phyloP scores from a whole-genome alignment of 2,329 filamentous ascomycete species.

The Pseudogymnoascus sp. region DNA sequence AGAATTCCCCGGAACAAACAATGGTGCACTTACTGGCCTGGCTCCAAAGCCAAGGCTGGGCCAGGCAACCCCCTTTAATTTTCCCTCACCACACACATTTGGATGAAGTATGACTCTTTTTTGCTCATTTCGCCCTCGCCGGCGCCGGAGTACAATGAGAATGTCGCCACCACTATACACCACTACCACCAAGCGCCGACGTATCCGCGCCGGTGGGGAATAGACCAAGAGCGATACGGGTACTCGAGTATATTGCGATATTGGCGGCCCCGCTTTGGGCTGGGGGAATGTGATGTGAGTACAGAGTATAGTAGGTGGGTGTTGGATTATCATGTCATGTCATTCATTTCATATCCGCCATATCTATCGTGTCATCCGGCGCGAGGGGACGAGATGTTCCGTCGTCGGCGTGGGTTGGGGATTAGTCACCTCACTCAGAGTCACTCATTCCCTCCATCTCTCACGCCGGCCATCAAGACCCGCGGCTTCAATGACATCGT shows the following conservation, averaged over 20 bases:
- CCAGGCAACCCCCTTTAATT: background rate
- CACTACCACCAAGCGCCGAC: background rate
- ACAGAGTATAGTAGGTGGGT: background rate
- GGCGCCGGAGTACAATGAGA: background rate
- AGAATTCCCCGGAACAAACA: background rate
- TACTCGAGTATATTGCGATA: too few relatives aligned
- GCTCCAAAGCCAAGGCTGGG: too few relatives aligned
- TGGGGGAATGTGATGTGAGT: background rate
- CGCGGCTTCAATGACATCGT: background rate
- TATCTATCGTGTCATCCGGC: background rate
- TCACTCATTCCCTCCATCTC: background rate
- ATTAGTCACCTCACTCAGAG: background rate
- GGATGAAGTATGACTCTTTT: background rate
- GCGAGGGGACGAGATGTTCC: background rate
- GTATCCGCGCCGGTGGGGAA: background rate
- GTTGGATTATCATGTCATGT: background rate
- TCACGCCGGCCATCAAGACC: too few relatives aligned
- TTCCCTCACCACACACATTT: background rate
- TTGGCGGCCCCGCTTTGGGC: background rate
- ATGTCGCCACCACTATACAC: too few relatives aligned
- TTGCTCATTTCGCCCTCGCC: background rate
- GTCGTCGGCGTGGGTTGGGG: background rate
- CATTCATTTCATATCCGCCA: too few relatives aligned
- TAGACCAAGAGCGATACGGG: too few relatives aligned
- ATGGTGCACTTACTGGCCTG: too few relatives aligned